A percentile compares a stretch with the other conserved stretches of the same genome.
These are phyloP conservation scores for Podospora sp. DNA, from an alignment of 495 filamentous ascomycete genomes.

Conservation along the genomic window DNA sequence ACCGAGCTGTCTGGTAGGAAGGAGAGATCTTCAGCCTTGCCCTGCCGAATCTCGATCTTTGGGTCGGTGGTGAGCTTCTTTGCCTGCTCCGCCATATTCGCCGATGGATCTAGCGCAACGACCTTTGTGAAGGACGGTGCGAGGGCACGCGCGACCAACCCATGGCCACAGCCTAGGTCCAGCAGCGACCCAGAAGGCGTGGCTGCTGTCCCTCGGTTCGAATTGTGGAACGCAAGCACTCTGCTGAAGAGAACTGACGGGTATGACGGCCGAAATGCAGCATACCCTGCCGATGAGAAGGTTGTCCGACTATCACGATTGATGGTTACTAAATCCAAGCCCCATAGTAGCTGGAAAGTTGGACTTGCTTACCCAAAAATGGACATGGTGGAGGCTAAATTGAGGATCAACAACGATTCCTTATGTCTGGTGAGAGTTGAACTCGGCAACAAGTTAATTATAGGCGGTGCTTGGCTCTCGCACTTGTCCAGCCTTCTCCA, in stretches of 20 bases:
- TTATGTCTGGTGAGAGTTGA: background rate
- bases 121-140: constrained; percentile 51
- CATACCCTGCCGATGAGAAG: constrained; percentile 60
- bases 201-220: constrained; percentile 9
- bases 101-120: constrained; percentile 60
- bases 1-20: constrained; percentile 50
- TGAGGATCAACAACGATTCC: background rate
- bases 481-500: too few species aligned
- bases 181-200: constrained; percentile 44
- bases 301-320: constrained; percentile 18
- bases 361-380: constrained; percentile 24
- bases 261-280: constrained; percentile 65
- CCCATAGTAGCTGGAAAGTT: background rate
- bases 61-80: constrained; percentile 42
- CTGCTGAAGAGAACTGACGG: constrained; percentile 56
- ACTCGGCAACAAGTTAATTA: background rate
- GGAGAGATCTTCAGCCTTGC: constrained; percentile 53
- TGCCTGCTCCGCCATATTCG: constrained; percentile 61
- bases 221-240: constrained; percentile 57
- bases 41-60: constrained; percentile 51
- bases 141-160: constrained; percentile 58
- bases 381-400: constrained; percentile 19
- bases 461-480: background rate
- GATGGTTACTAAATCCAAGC: background rate
- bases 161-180: constrained; percentile 66